A percentile compares a stretch with the other conserved stretches of the same genome.
Conservation (phyloP, 192 early-diverging fungal species). For the Jimgerdemannia lactiflua region DNA sequence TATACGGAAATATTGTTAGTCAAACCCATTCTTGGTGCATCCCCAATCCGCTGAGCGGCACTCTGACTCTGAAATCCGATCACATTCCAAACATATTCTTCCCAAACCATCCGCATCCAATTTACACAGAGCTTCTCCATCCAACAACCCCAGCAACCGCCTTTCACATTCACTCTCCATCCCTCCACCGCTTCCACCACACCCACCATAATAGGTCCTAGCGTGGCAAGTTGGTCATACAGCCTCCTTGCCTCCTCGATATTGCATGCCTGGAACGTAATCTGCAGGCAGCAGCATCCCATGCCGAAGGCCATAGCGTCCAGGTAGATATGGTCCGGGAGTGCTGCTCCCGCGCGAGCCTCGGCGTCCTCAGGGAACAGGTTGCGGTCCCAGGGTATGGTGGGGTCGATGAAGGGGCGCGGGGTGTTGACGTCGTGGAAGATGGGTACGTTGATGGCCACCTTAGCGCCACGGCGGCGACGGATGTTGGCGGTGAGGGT, state of each 20-base stretch:
- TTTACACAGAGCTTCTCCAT: too few species aligned
- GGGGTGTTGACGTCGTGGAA: constrained; percentile 92
- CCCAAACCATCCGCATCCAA: too few species aligned
- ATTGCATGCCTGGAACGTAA: constrained; percentile 95
- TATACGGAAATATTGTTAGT: not conserved
- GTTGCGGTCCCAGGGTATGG: constrained; percentile 57
- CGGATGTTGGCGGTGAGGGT: constrained; percentile 95
- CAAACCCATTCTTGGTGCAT: not conserved
- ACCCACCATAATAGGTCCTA: constrained; percentile 86
- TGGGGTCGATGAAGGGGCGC: constrained; percentile 80
- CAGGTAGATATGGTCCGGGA: constrained; percentile 96
- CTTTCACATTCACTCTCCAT: constrained; percentile 1
- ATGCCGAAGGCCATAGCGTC: constrained; percentile 99
- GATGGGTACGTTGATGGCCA: constrained; percentile 94
- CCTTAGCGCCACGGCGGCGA: constrained; percentile 88
- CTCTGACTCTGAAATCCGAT: not conserved
- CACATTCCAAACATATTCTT: too few species aligned
- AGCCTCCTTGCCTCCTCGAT: constrained; percentile 88
- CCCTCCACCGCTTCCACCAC: not conserved
- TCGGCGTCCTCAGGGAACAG: constrained; percentile 68
- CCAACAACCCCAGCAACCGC: not conserved
- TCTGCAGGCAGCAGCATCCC: constrained; percentile 97
- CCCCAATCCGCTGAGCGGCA: not conserved
- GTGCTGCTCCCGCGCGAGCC: constrained; percentile 75
- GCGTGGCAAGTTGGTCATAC: constrained; percentile 92